Evolutionary conservation across 2,329 filamentous ascomycete genomes (phyloP).

Genomic region (Penicillium capsulatum): DNA sequence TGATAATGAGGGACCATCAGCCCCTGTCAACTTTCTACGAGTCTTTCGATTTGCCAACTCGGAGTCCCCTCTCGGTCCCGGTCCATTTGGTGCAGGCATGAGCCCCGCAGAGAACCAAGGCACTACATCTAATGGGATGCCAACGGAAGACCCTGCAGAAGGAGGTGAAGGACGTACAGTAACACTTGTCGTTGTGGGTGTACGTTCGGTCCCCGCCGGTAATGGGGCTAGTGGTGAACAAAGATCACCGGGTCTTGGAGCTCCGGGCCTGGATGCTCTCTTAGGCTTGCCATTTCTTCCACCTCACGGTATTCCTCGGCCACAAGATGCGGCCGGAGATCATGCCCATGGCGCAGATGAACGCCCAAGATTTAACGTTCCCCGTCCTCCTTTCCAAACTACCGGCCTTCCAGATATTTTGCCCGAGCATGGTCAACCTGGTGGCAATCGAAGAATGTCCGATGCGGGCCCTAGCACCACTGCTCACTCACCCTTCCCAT

Average conservation of each 20-base stretch:
- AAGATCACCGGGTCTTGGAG: conserved; percentile 40
- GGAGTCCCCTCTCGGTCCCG: conserved; percentile 29
- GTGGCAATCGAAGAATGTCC: conserved; percentile 32
- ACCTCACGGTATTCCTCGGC: conserved; percentile 41
- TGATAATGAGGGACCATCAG: conserved; percentile 42
- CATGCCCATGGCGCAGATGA: conserved; percentile 53
- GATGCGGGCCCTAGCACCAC: conserved; percentile 29
- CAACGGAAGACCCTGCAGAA: conserved; percentile 39
- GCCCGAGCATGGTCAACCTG: too few relatives aligned
- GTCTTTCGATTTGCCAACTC: conserved; percentile 64
- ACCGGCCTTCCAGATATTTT: too few relatives aligned
- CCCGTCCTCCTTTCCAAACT: too few relatives aligned
- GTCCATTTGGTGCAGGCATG: conserved; percentile 21
- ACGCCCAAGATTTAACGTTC: conserved; percentile 49
- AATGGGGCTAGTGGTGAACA: conserved; percentile 45
- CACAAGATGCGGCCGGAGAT: conserved; percentile 46
- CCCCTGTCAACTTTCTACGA: conserved; percentile 63
- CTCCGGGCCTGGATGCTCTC: conserved; percentile 43
- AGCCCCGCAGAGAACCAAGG: conserved; percentile 24
- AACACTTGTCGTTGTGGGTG: conserved; percentile 66
- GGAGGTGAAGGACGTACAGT: conserved; percentile 56
- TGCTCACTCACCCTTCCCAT: conserved; percentile 36
- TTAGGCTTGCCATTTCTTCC: conserved; percentile 45
- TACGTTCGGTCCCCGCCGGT: conserved; percentile 59
- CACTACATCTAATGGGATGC: conserved; percentile 33